Conservation (phyloP, 2,329 filamentous ascomycete species). For the Aspergillus sergii region DNA sequence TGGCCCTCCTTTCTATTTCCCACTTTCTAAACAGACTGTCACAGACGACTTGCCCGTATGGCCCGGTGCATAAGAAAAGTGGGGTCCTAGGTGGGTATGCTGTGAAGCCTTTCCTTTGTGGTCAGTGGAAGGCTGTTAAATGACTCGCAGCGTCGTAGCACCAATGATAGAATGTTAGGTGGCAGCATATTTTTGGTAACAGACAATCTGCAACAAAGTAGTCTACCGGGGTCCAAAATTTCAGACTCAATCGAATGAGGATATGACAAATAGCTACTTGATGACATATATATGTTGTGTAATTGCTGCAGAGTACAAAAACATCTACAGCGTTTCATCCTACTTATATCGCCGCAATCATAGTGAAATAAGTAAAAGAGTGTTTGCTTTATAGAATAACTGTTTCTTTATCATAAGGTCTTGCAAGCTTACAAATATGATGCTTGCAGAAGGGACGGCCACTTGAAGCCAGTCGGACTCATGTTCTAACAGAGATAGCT, state of each 20-base stretch:
- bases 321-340: not conserved
- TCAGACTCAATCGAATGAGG: not conserved
- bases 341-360: not conserved
- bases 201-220: not conserved
- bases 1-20: too few relatives aligned
- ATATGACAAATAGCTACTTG: not conserved
- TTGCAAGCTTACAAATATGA: too few relatives aligned
- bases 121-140: constrained; percentile 11
- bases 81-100: constrained; percentile 14
- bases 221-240: not conserved
- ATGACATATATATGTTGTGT: not conserved
- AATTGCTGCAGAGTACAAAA: not conserved
- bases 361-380: not conserved
- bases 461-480: not conserved
- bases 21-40: too few relatives aligned
- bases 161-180: not conserved
- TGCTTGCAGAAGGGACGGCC: too few relatives aligned
- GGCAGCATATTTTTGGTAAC: not conserved
- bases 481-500: not conserved
- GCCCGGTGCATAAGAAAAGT: constrained; percentile 33
- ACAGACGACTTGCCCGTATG: not conserved
- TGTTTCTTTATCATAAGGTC: not conserved
- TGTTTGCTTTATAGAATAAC: not conserved
- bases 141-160: constrained; percentile 22
- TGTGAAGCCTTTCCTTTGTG: not conserved